These are phyloP conservation scores for Arthrobotrys sphaeroides DNA, from an alignment of 2,329 filamentous ascomycete genomes.

Conservation along the genomic window DNA sequence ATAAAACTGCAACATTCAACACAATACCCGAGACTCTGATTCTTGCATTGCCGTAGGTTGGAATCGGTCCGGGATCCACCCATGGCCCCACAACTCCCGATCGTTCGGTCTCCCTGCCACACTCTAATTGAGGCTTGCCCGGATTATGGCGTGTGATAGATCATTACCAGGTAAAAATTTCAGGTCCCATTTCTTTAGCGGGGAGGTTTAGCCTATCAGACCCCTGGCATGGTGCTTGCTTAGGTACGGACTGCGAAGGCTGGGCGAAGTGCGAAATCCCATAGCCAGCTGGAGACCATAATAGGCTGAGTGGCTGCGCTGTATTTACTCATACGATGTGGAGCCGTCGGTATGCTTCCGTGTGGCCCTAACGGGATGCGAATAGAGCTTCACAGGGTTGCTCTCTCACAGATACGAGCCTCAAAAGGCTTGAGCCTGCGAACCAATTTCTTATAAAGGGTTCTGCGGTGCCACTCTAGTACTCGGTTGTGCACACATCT, in stretches of 20 bases:
- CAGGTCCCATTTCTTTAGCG: not conserved
- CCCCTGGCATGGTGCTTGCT: too few species aligned
- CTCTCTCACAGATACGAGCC: too few species aligned
- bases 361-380: too few species aligned
- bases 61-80: not conserved
- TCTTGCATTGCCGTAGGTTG: not conserved
- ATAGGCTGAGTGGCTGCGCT: not conserved
- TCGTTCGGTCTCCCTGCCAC: not conserved
- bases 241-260: not conserved
- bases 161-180: not conserved
- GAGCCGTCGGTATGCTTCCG: not conserved
- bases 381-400: too few species aligned
- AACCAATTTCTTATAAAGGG: too few species aligned
- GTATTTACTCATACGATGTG: too few species aligned
- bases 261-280: not conserved
- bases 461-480: too few species aligned
- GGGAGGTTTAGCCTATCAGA: not conserved
- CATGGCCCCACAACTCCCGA: not conserved
- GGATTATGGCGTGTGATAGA: not conserved
- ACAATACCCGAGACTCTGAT: not conserved
- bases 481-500: not conserved
- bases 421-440: too few species aligned
- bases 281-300: too few species aligned
- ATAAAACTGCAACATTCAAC: conserved; percentile 11
- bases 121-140: not conserved